Evolutionary conservation across 2,329 filamentous ascomycete genomes (phyloP).

Genomic region (Venturia carpophila): DNA sequence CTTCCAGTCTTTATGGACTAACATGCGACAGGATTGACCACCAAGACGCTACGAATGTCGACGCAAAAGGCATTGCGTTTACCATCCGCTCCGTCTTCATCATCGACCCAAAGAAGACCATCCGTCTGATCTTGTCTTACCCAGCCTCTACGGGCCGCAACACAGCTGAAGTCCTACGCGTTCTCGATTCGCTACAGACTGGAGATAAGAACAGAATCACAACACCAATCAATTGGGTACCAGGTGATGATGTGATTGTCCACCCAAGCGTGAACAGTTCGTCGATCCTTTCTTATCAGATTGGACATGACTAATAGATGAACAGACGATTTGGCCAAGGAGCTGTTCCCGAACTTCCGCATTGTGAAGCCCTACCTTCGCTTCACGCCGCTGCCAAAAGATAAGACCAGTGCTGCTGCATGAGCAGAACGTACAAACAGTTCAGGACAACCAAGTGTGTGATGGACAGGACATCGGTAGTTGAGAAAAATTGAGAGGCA

Average conservation of each 20-base stretch:
- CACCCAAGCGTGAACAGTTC: constrained; percentile 47
- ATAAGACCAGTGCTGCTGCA: constrained; percentile 35
- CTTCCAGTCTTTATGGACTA: background rate
- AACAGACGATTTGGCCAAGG: constrained; percentile 46
- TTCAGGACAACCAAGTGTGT: background rate
- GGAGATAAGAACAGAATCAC: constrained; percentile 54
- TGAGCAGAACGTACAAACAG: background rate
- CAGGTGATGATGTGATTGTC: constrained; percentile 54
- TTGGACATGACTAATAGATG: background rate
- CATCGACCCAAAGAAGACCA: constrained; percentile 58
- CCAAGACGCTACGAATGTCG: constrained; percentile 52
- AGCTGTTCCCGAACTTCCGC: constrained; percentile 51
- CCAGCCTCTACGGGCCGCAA: constrained; percentile 53
- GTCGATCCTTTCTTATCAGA: background rate
- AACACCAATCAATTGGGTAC: constrained; percentile 56
- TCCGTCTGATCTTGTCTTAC: constrained; percentile 55
- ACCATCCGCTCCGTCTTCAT: constrained; percentile 59
- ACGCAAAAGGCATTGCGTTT: constrained; percentile 48
- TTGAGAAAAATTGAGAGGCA: background rate
- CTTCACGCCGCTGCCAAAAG: constrained; percentile 52
- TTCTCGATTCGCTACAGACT: constrained; percentile 46
- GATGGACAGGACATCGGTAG: background rate
- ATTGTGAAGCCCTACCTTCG: constrained; percentile 57
- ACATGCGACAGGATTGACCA: constrained; percentile 38
- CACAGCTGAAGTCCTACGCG: constrained; percentile 45